Base-by-base conservation (phyloP, 441 rosid species). In the Hura crepitans region DNA sequence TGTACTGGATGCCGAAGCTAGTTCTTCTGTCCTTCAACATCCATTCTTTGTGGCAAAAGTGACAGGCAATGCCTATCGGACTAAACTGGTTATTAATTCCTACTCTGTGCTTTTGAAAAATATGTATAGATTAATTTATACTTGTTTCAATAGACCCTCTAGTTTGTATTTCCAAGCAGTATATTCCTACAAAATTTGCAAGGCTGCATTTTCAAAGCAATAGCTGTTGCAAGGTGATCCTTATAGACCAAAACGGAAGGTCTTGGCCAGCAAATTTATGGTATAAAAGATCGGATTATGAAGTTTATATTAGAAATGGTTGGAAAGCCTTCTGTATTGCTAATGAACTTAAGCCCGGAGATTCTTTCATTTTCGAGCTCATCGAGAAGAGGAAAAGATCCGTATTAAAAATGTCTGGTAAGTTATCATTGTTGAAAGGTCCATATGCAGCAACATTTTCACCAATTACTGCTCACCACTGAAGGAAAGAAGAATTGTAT, bases 261-360 rank as follows among this genome's bases (percentile, higher is more conserved):
- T 33, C 73, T 59, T 70, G 73, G 73, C 73, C 66, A 31, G 66
- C 45, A 35, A 61, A 22, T 23, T 33, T 70, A 60, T 23, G 56
- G 25, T 1, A 23, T 49, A 25, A n/a, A 60, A 70, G 33, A 4
- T 4, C 33, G 7, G n/a, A 33, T 20, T 0, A 0, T 33, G 6
- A 11, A 46, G 33, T 12, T 23, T 49, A 49, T 49, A 47, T 70
- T 56, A 11, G 2, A 15, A 13, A 12, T 14, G 59, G 47, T 49
- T 70, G 73, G 66, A 47, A 8, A 3, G 60, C n/a, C 6, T 70
- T 60, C 43, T 15, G 47, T 6, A 3, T 7, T 60, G 59, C 35
- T 6, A 70, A 70, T 70, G 37, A 25, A 18, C 23, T 70, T 30
- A 18, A 22, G 49, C 42, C 23, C 13, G 65, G 72, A 45, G 55